Percentiles rank a stretch among this genome's conserved stretches.
phyloP scores from a whole-genome alignment of 495 filamentous ascomycete species.

The Tuber melanosporum region DNA sequence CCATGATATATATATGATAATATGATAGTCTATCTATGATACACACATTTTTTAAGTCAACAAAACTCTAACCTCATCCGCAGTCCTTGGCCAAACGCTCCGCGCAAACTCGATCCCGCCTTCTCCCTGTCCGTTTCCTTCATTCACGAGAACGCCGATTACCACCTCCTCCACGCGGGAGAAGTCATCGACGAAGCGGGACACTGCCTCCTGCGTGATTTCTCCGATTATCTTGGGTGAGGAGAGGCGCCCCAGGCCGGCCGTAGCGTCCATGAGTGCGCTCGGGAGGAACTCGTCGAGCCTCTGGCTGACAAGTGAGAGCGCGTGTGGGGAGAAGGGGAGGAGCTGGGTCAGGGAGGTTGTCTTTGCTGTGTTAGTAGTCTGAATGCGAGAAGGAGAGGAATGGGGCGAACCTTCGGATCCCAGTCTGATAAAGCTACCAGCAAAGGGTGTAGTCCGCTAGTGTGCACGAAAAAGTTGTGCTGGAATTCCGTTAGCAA shows the following conservation, averaged over 20 bases:
- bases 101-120: conserved; percentile 39
- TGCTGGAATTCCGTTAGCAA: conserved; percentile 57
- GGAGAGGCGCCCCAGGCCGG: conserved; percentile 66
- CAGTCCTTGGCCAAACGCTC: conserved; percentile 37
- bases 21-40: neutral
- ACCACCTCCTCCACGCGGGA: conserved; percentile 74
- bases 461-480: conserved; percentile 62
- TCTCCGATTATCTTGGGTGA: conserved; percentile 62
- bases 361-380: conserved; percentile 15
- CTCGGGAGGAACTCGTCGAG: conserved; percentile 90
- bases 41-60: conserved; percentile 11
- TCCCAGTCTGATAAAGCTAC: conserved; percentile 51
- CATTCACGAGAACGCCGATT: conserved; percentile 50
- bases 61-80: conserved; percentile 36
- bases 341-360: conserved; percentile 48
- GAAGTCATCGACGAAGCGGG: conserved; percentile 83
- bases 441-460: conserved; percentile 66
- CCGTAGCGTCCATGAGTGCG: conserved; percentile 81
- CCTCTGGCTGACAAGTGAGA: conserved; percentile 62
- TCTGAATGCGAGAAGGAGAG: neutral
- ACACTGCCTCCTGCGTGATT: conserved; percentile 76
- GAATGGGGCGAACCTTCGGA: conserved; percentile 11
- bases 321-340: conserved; percentile 57
- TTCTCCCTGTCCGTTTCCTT: conserved; percentile 46
- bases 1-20: neutral